Evolutionary conservation across 108 stramenopile genomes (phyloP), one percentile per base, ranked within the genome.

Genomic region (Pseudonitzschia pungens): DNA sequence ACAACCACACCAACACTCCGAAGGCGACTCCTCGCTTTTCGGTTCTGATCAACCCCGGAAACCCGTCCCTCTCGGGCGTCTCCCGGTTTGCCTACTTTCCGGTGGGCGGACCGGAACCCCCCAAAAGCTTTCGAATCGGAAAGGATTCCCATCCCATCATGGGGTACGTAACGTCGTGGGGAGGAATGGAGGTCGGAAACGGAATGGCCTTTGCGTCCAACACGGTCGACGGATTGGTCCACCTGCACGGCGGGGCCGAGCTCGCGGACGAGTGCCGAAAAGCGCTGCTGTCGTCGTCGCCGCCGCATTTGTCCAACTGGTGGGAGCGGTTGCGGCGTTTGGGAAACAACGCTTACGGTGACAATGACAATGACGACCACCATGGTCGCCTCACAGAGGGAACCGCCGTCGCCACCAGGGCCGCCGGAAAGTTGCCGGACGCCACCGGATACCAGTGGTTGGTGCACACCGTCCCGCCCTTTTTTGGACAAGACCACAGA

Each of bases 61-160:
- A 89, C 79, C 87, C 92, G 18, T 18, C 70, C n/a, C 75, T 92
- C 0, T 87, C 87, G 0, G 92, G 92, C 18, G 86, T 87, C 0
- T 64, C 70, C 18, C 63, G 86, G 4, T 92, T 92, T 75, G 84
- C 92, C 0, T 92, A 92, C 54, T 92, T 92, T 78, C 92, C 92
- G 0, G 29, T 66, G 41, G 82, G 85, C 21, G 85, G 85, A 11
- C 85, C 85, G 1, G 77, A 81, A 21, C 85, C 85, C 3, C 20
- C 53, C 15, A 57, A 66, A 8, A 57, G 16, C 1, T 22, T 50
- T 24, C 14, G 41, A 20, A 50, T 42, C 43, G 42, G 52, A 0
- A 80, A 84, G 70, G 80, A 83, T 69, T 70, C 81, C 36, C 83
- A 84, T 59, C 83, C 75, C 55, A 72, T 86, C 55, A 86, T 85